Base-by-base conservation (phyloP, 805 yeast species). In the Cyberlindnera sargentensis region DNA sequence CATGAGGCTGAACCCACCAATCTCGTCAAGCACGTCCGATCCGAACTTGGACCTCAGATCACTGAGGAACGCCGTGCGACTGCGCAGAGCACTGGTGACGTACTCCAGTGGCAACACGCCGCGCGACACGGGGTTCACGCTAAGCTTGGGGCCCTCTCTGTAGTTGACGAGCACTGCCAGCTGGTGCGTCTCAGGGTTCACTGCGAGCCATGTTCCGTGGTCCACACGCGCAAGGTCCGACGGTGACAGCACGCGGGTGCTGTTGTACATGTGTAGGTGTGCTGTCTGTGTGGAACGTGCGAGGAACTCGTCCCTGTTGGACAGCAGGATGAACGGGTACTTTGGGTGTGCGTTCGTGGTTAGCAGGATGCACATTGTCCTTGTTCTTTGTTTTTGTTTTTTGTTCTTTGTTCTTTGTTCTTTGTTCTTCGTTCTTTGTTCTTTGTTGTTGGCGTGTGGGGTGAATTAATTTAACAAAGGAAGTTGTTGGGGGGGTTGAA, bases 201-300 rank as follows among this genome's bases (percentile, higher is more conserved):
- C 72, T 0, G 95, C 97, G 2, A 87, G 76, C 99, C 99, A 93
- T 0, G 97, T 86, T 1, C 99, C 97, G 49, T 78, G 86, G 43
- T 80, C 89, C 2, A 69, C 63, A 31, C 89, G 62, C 1, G 82
- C 87, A 53, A 84, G 60, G 60, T 91, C 97, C 33, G 72, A 64
- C 0, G 97, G 97, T 6, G 84, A 74, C 8, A 87, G 58, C 1
- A 83, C 64, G 39, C 10, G 42, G 28, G 50, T 51, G 29, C 51
- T 37, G 31, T 63, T 60, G 40, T 67, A 63, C 47, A 63, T 43
- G 45, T 67, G 61, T 42, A 68, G 50, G 41, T 58, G 54, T 33
- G 91, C 82, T n/a, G 61, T 57, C 42, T 74, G 71, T 0, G 98
- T 91, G 2, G 82, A 80, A 40, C 99, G 65, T 36, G 70, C 73